phyloP scores from a whole-genome alignment of 805 yeast genomes.

The Torulaspora delbrueckii region DNA sequence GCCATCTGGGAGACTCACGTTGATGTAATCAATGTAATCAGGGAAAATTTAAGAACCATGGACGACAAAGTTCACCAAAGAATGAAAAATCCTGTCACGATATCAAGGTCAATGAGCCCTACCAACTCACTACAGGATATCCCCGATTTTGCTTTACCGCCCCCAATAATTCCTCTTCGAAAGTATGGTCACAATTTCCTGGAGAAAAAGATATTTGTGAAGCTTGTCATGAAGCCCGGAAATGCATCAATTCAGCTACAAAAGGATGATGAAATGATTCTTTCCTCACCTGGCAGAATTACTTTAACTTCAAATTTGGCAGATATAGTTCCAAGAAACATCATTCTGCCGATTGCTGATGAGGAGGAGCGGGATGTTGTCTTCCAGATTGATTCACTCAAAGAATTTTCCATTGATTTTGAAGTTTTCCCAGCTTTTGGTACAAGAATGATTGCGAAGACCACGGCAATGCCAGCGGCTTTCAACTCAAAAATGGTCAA shows the following conservation, averaged over 20 bases:
- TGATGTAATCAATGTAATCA: slow-evolving; percentile 65
- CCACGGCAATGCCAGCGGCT: slow-evolving; percentile 65
- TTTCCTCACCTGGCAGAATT: slow-evolving; percentile 69
- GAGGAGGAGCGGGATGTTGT: slow-evolving; percentile 61
- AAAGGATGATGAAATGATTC: slow-evolving; percentile 39
- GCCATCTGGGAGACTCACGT: slow-evolving; percentile 95
- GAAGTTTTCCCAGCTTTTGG: slow-evolving; percentile 95
- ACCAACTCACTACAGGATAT: slow-evolving; percentile 50
- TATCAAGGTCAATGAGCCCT: slow-evolving; percentile 7
- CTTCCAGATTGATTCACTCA: slow-evolving; percentile 77
- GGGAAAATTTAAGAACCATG: slow-evolving; percentile 32
- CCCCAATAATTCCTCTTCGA: slow-evolving; percentile 90
- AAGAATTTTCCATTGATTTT: slow-evolving; percentile 72
- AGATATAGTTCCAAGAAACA: slow-evolving; percentile 83
- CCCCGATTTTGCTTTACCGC: slow-evolving; percentile 89
- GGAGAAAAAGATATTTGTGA: slow-evolving; percentile 83
- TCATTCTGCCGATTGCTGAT: slow-evolving; percentile 64
- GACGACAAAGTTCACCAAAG: not conserved
- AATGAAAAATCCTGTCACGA: not conserved
- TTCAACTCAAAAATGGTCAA: slow-evolving; percentile 38
- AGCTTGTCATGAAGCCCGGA: slow-evolving; percentile 57
- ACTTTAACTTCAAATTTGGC: slow-evolving; percentile 71
- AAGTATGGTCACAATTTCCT: slow-evolving; percentile 94
- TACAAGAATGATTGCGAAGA: slow-evolving; percentile 82
- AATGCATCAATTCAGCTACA: slow-evolving; percentile 43